Evolutionary conservation across 2,329 filamentous ascomycete species (phyloP), one percentile per base, ranked within the genome.

Genomic region (Arthroderma sp.): DNA sequence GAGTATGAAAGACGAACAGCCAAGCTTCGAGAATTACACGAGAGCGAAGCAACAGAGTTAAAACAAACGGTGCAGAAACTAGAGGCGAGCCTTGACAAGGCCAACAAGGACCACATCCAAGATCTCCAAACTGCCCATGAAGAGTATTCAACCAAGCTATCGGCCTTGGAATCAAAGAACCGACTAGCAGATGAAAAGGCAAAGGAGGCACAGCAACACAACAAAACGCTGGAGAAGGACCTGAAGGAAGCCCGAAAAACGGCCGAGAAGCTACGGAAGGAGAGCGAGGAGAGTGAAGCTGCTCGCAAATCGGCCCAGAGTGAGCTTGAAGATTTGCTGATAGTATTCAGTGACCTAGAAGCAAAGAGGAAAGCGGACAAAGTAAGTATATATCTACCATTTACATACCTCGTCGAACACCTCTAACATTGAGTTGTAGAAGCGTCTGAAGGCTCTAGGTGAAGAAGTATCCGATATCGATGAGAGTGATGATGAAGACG

Each of bases 301-400:
- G 82, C 85, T 58, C 82, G 80, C 57, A 77, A 82, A 60, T 73
- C 79, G 1, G 78, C 79, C 4, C 87, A 91, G 67, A 78, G 81
- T 2, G 88, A 93, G 69, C 76, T 91, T 49, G 88, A 93, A 63
- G 88, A 93, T 68, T 76, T 91, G 56, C 74, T 93, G 37, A 86
- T 91, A 74, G 84, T 93, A 4, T 88, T 91, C 70, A 83, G 82
- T 13, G 88, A 93, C 66, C 67, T 90, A 17, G 88, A 93, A 70
- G 86, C 88, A 56, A 91, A 91, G 73, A 77, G 83, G 53, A 78
- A 79, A 43, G 82, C 81, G 64, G 89, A 91, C 67, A 91, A 88
- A 79, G 85, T 86, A 72, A 63, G 78, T 68, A 5, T 15, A 17
- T 5, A 19, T 15, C 4, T 23, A 17, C 11, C 15, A 4, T 19